Evolutionary conservation across 2,329 filamentous ascomycete genomes (phyloP).

Genomic region (Teratosphaeria destructans): DNA sequence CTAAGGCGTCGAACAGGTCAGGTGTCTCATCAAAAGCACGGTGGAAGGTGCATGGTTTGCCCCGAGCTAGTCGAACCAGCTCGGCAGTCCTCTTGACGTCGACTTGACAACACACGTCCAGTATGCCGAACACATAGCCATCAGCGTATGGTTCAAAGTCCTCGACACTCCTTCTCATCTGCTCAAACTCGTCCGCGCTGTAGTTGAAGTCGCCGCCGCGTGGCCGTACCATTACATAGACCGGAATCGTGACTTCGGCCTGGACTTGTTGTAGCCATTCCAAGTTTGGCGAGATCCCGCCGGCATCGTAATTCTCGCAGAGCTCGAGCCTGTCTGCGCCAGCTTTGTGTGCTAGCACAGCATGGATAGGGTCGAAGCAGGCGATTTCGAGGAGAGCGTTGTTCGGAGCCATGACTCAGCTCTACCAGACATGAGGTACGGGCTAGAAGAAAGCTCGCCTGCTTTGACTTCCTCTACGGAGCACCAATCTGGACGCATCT

Average conservation of each 20-base stretch:
- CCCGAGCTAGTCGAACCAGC: constrained; percentile 33
- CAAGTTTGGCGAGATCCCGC: constrained; percentile 33
- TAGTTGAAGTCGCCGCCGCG: constrained; percentile 39
- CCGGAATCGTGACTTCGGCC: constrained; percentile 27
- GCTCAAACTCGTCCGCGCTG: constrained; percentile 28
- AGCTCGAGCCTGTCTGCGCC: constrained; percentile 45
- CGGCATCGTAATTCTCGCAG: constrained; percentile 31
- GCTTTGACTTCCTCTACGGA: no score
- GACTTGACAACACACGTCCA: constrained; percentile 25
- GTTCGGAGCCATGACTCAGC: not conserved
- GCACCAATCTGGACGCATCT: no score
- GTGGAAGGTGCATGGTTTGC: constrained; percentile 44
- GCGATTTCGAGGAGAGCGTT: constrained; percentile 37
- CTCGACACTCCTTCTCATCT: constrained; percentile 34
- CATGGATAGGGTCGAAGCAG: constrained; percentile 37
- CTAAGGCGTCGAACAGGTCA: constrained; percentile 23
- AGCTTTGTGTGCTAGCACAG: constrained; percentile 29
- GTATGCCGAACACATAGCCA: constrained; percentile 45
- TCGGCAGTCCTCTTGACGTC: constrained; percentile 32
- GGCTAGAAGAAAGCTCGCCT: not conserved
- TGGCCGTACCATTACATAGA: constrained; percentile 46
- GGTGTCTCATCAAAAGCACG: constrained; percentile 40
- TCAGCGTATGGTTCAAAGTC: constrained; percentile 27
- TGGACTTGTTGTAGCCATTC: constrained; percentile 18
- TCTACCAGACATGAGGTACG: not conserved